Conservation (phyloP, 1,284 basidiomycete genomes). For the Puccinia triticina region DNA sequence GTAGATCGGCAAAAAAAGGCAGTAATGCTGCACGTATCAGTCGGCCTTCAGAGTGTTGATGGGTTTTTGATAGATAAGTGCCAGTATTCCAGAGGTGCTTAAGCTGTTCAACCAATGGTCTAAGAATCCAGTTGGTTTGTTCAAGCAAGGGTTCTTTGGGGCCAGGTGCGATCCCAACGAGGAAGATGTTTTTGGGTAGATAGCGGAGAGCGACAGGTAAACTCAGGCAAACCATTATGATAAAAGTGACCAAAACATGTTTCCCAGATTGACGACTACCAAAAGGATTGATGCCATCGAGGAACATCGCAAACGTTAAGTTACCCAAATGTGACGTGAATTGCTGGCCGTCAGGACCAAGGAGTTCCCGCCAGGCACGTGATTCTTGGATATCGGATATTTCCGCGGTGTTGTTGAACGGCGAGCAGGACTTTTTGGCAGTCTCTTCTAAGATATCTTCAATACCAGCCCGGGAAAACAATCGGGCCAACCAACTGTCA, state of each 20-base stretch:
- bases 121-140: constrained; percentile 59
- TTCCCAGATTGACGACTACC: constrained; percentile 38
- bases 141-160: constrained; percentile 53
- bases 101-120: constrained; percentile 59
- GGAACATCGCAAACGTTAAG: constrained; percentile 41
- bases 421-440: not conserved
- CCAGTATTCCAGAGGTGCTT: constrained; percentile 58
- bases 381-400: constrained; percentile 29
- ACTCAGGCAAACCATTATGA: constrained; percentile 6
- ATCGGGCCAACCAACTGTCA: constrained; percentile 29
- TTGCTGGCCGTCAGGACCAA: constrained; percentile 20
- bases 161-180: constrained; percentile 61
- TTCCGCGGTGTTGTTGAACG: not conserved
- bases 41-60: not conserved
- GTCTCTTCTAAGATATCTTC: constrained; percentile 23
- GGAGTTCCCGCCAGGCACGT: constrained; percentile 21
- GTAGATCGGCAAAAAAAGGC: constrained; percentile 48
- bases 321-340: constrained; percentile 21
- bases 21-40: constrained; percentile 10
- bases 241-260: constrained; percentile 27
- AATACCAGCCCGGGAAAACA: constrained; percentile 30
- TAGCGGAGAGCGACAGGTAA: constrained; percentile 58
- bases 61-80: constrained; percentile 47
- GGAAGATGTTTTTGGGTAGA: constrained; percentile 60
- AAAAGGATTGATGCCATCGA: constrained; percentile 35